These are phyloP conservation scores for Corymbia calophylla DNA, from an alignment of 441 rosid species.

Conservation along the genomic window DNA sequence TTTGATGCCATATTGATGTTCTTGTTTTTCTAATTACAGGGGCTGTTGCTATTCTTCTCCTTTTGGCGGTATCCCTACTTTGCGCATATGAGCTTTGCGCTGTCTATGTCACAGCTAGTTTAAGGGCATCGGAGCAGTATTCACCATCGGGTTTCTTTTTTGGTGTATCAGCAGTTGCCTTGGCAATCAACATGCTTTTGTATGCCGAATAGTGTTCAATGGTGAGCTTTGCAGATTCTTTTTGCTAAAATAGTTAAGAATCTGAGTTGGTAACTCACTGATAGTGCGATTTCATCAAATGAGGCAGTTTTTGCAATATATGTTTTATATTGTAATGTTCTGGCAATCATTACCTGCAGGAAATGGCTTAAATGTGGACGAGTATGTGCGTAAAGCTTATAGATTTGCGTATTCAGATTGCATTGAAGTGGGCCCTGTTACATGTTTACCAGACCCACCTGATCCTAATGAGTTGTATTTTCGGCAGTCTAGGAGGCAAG, in stretches of 20 bases:
- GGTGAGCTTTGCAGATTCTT: conserved; percentile 46
- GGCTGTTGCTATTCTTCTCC: conserved; percentile 97
- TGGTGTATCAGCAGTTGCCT: conserved; percentile 95
- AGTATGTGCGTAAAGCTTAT: conserved; percentile 96
- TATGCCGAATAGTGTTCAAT: conserved; percentile 96
- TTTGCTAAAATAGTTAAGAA: conserved; percentile 8
- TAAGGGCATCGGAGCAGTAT: conserved; percentile 84
- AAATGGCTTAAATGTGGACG: conserved; percentile 98
- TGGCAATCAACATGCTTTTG: conserved; percentile 99
- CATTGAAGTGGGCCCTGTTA: conserved; percentile 90
- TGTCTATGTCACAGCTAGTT: conserved; percentile 93
- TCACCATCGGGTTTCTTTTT: conserved; percentile 99
- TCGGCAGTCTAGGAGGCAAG: conserved; percentile 89
- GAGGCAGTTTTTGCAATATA: background rate
- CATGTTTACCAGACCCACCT: conserved; percentile 95
- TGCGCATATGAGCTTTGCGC: conserved; percentile 99
- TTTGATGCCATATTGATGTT: background rate
- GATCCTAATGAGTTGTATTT: conserved; percentile 95
- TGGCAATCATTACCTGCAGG: conserved; percentile 39
- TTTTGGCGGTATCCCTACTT: conserved; percentile 90
- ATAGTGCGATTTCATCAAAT: background rate
- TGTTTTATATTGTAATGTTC: conserved; percentile 2
- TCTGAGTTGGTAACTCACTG: background rate
- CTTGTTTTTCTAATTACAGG: conserved; percentile 30
- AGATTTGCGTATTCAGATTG: conserved; percentile 99